Evolutionary conservation across 345 rosid species (phyloP).

Genomic region (Dimocarpus longan): DNA sequence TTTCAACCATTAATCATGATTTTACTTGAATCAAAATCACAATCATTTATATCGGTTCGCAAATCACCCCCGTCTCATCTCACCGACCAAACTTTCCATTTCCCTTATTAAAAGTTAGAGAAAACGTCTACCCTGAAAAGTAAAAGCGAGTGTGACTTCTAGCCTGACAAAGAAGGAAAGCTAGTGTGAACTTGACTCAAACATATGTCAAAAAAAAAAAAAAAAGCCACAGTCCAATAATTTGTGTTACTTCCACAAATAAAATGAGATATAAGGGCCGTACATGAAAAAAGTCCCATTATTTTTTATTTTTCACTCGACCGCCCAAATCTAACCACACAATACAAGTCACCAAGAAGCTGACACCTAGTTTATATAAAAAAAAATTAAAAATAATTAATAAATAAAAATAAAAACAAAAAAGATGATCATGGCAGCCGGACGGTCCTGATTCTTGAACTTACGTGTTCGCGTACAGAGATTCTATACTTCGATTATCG

Average conservation of each 20-base stretch:
- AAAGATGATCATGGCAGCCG: neutral
- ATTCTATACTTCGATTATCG: neutral
- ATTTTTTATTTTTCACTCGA: too few species aligned
- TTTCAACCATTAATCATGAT: neutral
- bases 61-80: neutral
- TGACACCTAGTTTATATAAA: neutral
- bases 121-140: neutral
- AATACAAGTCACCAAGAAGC: too few species aligned
- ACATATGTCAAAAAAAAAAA: too few species aligned
- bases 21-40: conserved; percentile 5
- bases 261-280: neutral
- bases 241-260: too few species aligned
- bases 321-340: neutral
- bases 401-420: neutral
- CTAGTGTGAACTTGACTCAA: neutral
- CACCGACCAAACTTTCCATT: neutral
- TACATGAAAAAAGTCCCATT: too few species aligned
- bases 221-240: neutral
- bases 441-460: neutral
- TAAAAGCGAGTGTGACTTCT: neutral
- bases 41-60: neutral
- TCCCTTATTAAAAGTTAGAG: neutral
- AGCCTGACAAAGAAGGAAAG: neutral
- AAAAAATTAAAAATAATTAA: neutral
- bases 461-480: neutral